These are phyloP conservation scores for Talaromyces adpressus DNA, from an alignment of 495 filamentous ascomycete genomes.

Conservation along the genomic window DNA sequence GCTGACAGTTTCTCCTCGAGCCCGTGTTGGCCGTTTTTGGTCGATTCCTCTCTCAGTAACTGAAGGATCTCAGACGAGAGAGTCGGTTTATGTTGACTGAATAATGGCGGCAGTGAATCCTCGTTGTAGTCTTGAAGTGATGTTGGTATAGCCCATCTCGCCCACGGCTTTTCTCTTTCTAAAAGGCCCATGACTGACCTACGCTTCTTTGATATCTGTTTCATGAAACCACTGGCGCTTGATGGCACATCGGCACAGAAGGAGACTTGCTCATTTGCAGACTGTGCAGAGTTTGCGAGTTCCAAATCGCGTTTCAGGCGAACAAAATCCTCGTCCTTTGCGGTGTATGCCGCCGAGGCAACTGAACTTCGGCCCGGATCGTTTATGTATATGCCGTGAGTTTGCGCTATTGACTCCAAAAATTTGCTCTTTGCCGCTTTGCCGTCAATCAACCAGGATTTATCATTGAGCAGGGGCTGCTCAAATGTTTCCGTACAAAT, in stretches of 20 bases:
- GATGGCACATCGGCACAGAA: conserved; percentile 34
- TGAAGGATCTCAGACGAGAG: conserved; percentile 32
- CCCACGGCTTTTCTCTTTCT: conserved; percentile 30
- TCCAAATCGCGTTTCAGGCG: conserved; percentile 22
- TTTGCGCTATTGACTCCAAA: conserved; percentile 27
- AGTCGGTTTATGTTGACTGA: conserved; percentile 24
- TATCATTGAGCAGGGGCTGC: conserved; percentile 12
- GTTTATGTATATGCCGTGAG: conserved; percentile 13
- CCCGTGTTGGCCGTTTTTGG: neutral
- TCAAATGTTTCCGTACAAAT: conserved; percentile 25
- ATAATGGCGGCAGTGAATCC: conserved; percentile 16
- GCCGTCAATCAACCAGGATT: conserved; percentile 2
- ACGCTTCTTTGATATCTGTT: neutral
- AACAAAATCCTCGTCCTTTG: conserved; percentile 21
- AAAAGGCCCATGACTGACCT: conserved; percentile 12
- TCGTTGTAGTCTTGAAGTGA: conserved; percentile 12
- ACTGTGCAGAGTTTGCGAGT: conserved; percentile 18
- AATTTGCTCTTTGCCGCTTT: conserved; percentile 18
- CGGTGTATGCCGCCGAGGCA: conserved; percentile 26
- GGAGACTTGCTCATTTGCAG: conserved; percentile 11
- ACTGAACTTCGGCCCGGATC: neutral
- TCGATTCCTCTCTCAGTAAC: conserved; percentile 17
- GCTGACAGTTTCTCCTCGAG: conserved; percentile 31
- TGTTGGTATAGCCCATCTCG: conserved; percentile 32
- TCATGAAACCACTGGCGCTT: conserved; percentile 12